These are phyloP conservation scores for Gloeophyllum trabeum DNA, from an alignment of 768 basidiomycete genomes.

Conservation along the genomic window DNA sequence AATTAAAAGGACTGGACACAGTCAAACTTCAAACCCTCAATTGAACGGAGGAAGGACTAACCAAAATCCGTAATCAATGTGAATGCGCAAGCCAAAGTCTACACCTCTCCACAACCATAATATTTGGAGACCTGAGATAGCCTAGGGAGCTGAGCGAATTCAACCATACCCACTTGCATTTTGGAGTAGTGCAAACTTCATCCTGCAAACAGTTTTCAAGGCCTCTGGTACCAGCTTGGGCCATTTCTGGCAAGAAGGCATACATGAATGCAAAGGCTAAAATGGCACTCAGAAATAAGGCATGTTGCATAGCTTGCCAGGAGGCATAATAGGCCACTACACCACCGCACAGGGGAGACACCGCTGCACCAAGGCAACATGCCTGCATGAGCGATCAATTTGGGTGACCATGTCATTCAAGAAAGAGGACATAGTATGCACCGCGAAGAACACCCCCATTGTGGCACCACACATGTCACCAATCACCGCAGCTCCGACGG, in stretches of 20 bases:
- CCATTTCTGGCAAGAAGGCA: slow-evolving; percentile 54
- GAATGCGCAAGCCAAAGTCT: slow-evolving; percentile 29
- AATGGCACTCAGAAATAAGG: slow-evolving; percentile 28
- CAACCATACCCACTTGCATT: slow-evolving; percentile 29
- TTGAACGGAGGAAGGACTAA: slow-evolving; percentile 17
- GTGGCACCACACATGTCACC: slow-evolving; percentile 57
- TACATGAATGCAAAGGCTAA: slow-evolving; percentile 27
- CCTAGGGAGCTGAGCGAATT: slow-evolving; percentile 46
- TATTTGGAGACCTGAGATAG: slow-evolving; percentile 48
- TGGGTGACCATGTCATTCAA: no score
- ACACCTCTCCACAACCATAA: slow-evolving; percentile 27
- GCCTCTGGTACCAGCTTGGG: slow-evolving; percentile 44
- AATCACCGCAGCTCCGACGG: slow-evolving; percentile 48
- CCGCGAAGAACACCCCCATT: slow-evolving; percentile 48
- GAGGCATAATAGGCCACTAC: slow-evolving; percentile 46
- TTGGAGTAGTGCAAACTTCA: no score
- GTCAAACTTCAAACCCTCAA: no score
- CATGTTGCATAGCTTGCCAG: slow-evolving; percentile 50
- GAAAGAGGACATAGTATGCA: slow-evolving; percentile 14
- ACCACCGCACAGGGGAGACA: slow-evolving; percentile 53
- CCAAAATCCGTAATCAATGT: slow-evolving; percentile 17
- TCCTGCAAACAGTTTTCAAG: slow-evolving; percentile 30
- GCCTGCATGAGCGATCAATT: slow-evolving; percentile 22
- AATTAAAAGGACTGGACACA: slow-evolving; percentile 32
- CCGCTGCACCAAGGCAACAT: slow-evolving; percentile 43